Evolutionary conservation across 352 stramenopile genomes (phyloP).

Genomic region (Phytophthora pseudosyringae): DNA sequence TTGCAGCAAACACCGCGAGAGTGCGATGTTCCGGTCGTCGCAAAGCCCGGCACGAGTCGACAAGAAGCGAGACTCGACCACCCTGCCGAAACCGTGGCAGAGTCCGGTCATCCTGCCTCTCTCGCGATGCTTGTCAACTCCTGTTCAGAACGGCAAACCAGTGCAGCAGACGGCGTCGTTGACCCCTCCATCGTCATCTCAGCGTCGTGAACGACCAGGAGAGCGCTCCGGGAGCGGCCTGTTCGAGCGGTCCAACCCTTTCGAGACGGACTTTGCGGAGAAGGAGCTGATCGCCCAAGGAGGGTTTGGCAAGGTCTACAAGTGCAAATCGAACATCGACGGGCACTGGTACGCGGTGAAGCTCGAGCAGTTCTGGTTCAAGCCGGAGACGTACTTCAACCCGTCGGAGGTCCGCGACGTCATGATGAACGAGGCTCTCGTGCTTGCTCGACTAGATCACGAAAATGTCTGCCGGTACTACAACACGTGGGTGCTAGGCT

Average conservation of each 20-base stretch:
- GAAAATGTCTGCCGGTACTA: slow-evolving; percentile 96
- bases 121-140: slow-evolving; percentile 64
- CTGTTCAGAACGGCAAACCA: slow-evolving; percentile 40
- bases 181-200: slow-evolving; percentile 10
- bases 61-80: slow-evolving; percentile 31
- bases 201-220: slow-evolving; percentile 32
- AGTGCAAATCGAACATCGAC: slow-evolving; percentile 77
- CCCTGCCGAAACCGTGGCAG: slow-evolving; percentile 23
- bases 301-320: slow-evolving; percentile 82
- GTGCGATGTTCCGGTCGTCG: slow-evolving; percentile 27
- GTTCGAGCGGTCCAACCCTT: slow-evolving; percentile 76
- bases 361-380: slow-evolving; percentile 85
- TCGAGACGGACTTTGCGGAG: slow-evolving; percentile 79
- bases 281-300: slow-evolving; percentile 75
- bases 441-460: slow-evolving; percentile 92
- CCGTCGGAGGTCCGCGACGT: slow-evolving; percentile 87
- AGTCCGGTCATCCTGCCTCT: slow-evolving; percentile 51
- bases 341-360: slow-evolving; percentile 82
- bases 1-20: slow-evolving; percentile 27
- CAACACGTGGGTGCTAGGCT: slow-evolving; percentile 82
- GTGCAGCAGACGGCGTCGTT: slow-evolving; percentile 1
- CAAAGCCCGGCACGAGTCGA: slow-evolving; percentile 4
- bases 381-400: slow-evolving; percentile 82
- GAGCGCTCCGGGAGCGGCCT: slow-evolving; percentile 44
- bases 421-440: slow-evolving; percentile 93